phyloP scores from a whole-genome alignment of 179 eudicot species.

The Beta macrorhiza region DNA sequence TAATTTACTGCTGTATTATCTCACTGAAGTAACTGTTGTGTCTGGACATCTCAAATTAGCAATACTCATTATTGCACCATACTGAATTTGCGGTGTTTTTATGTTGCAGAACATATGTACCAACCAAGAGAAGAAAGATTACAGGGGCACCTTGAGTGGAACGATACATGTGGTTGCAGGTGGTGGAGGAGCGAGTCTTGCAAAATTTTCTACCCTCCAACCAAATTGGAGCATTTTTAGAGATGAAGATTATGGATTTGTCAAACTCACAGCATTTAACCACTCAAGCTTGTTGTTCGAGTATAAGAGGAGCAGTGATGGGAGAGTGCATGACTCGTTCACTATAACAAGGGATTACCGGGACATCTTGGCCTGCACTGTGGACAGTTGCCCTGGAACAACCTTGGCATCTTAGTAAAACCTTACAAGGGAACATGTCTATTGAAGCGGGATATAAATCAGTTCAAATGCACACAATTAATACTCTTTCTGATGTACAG shows the following conservation, averaged over 20 bases:
- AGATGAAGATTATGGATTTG: slow-evolving; percentile 66
- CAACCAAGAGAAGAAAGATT: slow-evolving; percentile 40
- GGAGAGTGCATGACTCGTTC: slow-evolving; percentile 68
- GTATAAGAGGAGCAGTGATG: slow-evolving; percentile 79
- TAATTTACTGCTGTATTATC: background rate
- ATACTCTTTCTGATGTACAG: background rate
- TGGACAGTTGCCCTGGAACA: slow-evolving; percentile 62
- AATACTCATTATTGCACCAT: background rate
- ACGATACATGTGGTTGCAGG: slow-evolving; percentile 75
- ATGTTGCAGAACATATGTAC: slow-evolving; percentile 62
- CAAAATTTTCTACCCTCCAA: slow-evolving; percentile 40
- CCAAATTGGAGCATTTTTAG: slow-evolving; percentile 65
- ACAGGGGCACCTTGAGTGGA: slow-evolving; percentile 56
- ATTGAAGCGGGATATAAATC: background rate
- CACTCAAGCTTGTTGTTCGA: slow-evolving; percentile 64
- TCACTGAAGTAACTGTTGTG: background rate
- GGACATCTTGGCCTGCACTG: slow-evolving; percentile 68
- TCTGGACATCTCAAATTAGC: background rate
- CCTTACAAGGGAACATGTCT: background rate
- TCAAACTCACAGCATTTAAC: slow-evolving; percentile 65
- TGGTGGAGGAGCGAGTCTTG: slow-evolving; percentile 66
- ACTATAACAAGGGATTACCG: slow-evolving; percentile 63
- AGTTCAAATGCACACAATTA: background rate
- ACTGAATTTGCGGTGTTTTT: background rate
- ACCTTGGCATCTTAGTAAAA: slow-evolving; percentile 49